phyloP scores from a whole-genome alignment of 352 stramenopile species.

The Elongisporangium anandrum region DNA sequence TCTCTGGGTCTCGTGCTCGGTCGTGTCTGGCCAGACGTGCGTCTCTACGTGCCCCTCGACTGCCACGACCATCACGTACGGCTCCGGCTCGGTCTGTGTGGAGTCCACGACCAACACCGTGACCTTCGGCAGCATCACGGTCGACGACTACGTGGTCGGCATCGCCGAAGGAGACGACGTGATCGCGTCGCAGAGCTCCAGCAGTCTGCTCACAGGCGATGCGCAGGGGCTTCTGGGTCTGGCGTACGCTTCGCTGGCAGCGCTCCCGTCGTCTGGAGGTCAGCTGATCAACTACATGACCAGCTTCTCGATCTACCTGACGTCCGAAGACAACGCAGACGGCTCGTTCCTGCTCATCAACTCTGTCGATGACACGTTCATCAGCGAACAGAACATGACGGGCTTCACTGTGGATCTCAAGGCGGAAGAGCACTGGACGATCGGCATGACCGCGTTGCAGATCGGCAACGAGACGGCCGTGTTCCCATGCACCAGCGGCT shows the following conservation, averaged over 20 bases:
- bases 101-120: constrained; percentile 28
- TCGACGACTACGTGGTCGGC: constrained; percentile 51
- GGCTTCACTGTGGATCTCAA: constrained; percentile 47
- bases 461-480: constrained; percentile 29
- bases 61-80: constrained; percentile 50
- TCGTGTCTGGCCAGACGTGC: constrained; percentile 35
- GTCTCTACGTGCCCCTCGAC: constrained; percentile 31
- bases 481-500: constrained; percentile 36
- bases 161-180: constrained; percentile 51
- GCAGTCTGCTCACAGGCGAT: constrained; percentile 32
- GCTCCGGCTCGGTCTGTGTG: constrained; percentile 65
- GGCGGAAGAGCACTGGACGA: constrained; percentile 55
- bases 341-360: constrained; percentile 73
- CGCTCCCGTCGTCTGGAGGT: constrained; percentile 33
- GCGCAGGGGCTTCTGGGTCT: constrained; percentile 65
- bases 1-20: constrained; percentile 71
- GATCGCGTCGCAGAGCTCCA: constrained; percentile 22
- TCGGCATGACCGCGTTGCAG: constrained; percentile 57
- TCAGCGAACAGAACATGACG: constrained; percentile 35
- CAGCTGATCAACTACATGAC: constrained; percentile 59
- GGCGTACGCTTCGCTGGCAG: constrained; percentile 46
- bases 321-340: constrained; percentile 24
- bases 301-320: constrained; percentile 70
- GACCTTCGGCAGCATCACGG: constrained; percentile 33
- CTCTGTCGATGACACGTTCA: constrained; percentile 53